phyloP scores from a whole-genome alignment of 768 basidiomycete species.

The Termitomyces sp. region DNA sequence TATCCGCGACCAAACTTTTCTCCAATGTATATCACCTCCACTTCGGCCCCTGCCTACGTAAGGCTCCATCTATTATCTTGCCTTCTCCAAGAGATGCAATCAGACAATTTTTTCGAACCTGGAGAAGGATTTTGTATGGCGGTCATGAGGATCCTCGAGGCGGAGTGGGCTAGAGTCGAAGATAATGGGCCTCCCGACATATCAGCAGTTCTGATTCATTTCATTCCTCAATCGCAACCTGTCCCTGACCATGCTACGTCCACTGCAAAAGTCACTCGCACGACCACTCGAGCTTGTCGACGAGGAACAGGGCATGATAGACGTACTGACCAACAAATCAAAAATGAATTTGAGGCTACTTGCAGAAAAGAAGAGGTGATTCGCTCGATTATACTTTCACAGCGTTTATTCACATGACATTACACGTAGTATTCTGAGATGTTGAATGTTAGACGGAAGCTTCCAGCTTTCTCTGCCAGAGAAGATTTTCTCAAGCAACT shows the following conservation, averaged over 20 bases:
- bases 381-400: background rate
- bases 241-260: background rate
- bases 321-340: constrained; percentile 44
- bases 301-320: constrained; percentile 28
- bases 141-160: constrained; percentile 64
- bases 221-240: constrained; percentile 34
- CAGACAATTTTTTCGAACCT: constrained; percentile 48
- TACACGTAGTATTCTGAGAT: constrained; percentile 45
- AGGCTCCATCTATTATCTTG: constrained; percentile 74
- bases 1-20: constrained; percentile 44
- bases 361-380: constrained; percentile 31
- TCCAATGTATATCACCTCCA: constrained; percentile 72
- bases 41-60: constrained; percentile 68
- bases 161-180: constrained; percentile 60
- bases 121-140: constrained; percentile 73
- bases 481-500: constrained; percentile 58
- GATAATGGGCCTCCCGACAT: constrained; percentile 74
- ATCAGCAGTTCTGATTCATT: constrained; percentile 54
- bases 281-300: constrained; percentile 1
- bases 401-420: background rate
- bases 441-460: constrained; percentile 44
- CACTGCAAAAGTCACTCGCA: background rate
- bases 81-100: constrained; percentile 52
- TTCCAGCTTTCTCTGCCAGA: constrained; percentile 74
- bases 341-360: constrained; percentile 43